Percentiles rank a stretch among this genome's conserved stretches.
These are phyloP conservation scores for Ettlia oleoabundans DNA, from an alignment of 139 green algal genomes.

Conservation along the genomic window DNA sequence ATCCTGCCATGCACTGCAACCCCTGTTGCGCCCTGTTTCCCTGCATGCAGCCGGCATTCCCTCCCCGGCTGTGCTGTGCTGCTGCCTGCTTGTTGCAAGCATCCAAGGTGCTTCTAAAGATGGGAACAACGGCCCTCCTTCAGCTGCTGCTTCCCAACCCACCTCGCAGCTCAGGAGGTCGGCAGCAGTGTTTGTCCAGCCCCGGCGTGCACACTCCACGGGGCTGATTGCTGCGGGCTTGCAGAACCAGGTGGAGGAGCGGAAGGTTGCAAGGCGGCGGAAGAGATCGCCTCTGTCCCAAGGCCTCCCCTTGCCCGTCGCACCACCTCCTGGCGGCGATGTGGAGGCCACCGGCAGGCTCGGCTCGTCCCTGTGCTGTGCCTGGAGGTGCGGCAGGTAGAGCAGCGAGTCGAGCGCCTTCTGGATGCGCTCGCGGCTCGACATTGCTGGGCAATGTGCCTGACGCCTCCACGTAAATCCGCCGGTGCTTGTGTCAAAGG, in stretches of 20 bases:
- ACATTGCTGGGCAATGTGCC: too few species aligned
- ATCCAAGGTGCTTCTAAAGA: too few species aligned
- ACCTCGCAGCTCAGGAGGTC: conserved; percentile 74
- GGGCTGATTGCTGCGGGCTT: conserved; percentile 67
- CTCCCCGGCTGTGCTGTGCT: too few species aligned
- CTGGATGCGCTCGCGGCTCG: conserved; percentile 34
- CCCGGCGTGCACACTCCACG: conserved; percentile 66
- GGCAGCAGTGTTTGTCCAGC: conserved; percentile 66
- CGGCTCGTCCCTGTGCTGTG: conserved; percentile 8
- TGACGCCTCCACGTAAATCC: too few species aligned
- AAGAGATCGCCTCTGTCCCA: conserved; percentile 77
- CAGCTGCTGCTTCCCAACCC: not conserved
- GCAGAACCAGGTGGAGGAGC: conserved; percentile 73
- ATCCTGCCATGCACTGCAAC: too few species aligned
- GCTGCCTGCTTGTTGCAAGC: too few species aligned
- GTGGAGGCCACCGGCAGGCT: conserved; percentile 5
- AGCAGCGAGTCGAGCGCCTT: conserved; percentile 51
- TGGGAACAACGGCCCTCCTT: too few species aligned
- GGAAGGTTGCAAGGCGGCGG: conserved; percentile 71
- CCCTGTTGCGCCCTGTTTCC: too few species aligned
- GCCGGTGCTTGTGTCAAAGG: too few species aligned
- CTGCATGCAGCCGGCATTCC: too few species aligned
- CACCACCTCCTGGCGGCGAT: too few species aligned
- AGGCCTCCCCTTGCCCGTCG: conserved; percentile 25
- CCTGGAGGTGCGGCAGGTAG: conserved; percentile 45